A percentile compares a stretch with the other conserved stretches of the same genome.
Evolutionary conservation across 2,329 filamentous ascomycete genomes (phyloP).

Genomic region (Anisogramma anomala): DNA sequence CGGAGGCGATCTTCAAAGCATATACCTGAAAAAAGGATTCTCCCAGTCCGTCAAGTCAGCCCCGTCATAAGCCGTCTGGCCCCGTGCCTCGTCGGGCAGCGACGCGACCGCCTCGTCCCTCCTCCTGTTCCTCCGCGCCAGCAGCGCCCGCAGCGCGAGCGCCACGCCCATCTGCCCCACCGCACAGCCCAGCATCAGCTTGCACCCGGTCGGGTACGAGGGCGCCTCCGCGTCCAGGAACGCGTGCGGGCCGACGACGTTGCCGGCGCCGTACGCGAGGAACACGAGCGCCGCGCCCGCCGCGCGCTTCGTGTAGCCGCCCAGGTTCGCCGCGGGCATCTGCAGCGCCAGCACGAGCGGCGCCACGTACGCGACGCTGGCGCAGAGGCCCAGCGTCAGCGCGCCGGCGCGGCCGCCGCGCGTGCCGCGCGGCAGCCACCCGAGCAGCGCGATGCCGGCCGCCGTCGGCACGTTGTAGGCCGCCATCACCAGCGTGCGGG

Average conservation of each 20-base stretch:
- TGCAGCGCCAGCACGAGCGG: slow-evolving; percentile 42
- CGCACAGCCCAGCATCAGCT: slow-evolving; percentile 35
- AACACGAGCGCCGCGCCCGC: slow-evolving; percentile 36
- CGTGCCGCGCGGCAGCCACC: slow-evolving; percentile 30
- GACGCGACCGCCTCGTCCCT: slow-evolving; percentile 23
- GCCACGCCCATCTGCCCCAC: slow-evolving; percentile 29
- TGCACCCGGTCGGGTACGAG: slow-evolving; percentile 39
- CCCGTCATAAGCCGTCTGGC: slow-evolving; percentile 19
- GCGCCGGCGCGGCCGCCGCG: slow-evolving; percentile 31
- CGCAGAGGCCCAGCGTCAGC: slow-evolving; percentile 41
- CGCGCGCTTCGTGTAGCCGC: slow-evolving; percentile 36
- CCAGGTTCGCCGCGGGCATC: slow-evolving; percentile 37
- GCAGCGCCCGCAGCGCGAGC: slow-evolving; percentile 23
- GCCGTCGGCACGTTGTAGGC: slow-evolving; percentile 40
- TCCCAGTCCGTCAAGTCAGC: slow-evolving; percentile 29
- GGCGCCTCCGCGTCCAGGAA: slow-evolving; percentile 34
- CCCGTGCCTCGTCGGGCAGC: slow-evolving; percentile 12
- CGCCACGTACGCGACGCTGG: slow-evolving; percentile 35
- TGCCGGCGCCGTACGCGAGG: slow-evolving; percentile 33
- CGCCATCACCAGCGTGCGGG: slow-evolving; percentile 40
- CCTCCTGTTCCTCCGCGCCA: slow-evolving; percentile 28
- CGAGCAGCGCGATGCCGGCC: slow-evolving; percentile 36
- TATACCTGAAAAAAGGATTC: slow-evolving; percentile 22
- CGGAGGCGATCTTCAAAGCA: slow-evolving; percentile 17
- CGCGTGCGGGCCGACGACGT: slow-evolving; percentile 35